Conservation (phyloP, 2,329 filamentous ascomycete genomes). For the Coniella lustricola region DNA sequence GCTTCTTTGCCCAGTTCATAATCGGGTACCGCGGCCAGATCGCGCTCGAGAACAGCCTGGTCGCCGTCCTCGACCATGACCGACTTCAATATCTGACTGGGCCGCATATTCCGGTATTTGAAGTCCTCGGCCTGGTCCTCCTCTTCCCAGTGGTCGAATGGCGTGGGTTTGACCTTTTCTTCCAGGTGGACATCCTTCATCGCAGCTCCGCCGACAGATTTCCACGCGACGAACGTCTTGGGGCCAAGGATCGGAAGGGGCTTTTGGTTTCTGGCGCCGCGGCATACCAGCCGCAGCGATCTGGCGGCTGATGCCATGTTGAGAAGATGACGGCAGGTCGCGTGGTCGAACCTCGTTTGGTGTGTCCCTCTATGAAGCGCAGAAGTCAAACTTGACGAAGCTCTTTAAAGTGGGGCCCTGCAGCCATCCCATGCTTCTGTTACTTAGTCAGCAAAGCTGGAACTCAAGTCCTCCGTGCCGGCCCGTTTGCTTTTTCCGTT, state of each 20-base stretch:
- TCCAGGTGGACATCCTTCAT: conserved; percentile 13
- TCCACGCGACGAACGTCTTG: conserved; percentile 20
- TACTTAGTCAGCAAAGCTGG: neutral
- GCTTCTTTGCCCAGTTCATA: conserved; percentile 17
- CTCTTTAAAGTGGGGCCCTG: neutral
- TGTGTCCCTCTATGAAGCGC: neutral
- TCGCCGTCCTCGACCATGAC: conserved; percentile 8
- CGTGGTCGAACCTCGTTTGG: neutral
- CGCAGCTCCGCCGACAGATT: conserved; percentile 21
- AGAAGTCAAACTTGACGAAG: conserved; percentile 1
- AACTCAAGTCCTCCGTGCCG: no score
- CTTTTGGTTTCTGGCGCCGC: conserved; percentile 25
- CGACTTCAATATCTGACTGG: conserved; percentile 7
- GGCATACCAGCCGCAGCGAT: conserved; percentile 33
- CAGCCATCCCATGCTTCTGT: neutral
- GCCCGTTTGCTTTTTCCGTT: neutral
- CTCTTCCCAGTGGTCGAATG: conserved; percentile 19
- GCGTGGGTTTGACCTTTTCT: conserved; percentile 8
- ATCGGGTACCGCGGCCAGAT: conserved; percentile 14
- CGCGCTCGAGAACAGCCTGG: conserved; percentile 1
- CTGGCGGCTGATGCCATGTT: conserved; percentile 35
- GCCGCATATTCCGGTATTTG: conserved; percentile 11
- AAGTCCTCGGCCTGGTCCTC: conserved; percentile 14
- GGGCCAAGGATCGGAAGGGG: conserved; percentile 16
- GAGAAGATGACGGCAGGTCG: neutral